These are phyloP conservation scores for Rhodotorula paludigena DNA, from an alignment of 768 basidiomycete species.

Conservation along the genomic window DNA sequence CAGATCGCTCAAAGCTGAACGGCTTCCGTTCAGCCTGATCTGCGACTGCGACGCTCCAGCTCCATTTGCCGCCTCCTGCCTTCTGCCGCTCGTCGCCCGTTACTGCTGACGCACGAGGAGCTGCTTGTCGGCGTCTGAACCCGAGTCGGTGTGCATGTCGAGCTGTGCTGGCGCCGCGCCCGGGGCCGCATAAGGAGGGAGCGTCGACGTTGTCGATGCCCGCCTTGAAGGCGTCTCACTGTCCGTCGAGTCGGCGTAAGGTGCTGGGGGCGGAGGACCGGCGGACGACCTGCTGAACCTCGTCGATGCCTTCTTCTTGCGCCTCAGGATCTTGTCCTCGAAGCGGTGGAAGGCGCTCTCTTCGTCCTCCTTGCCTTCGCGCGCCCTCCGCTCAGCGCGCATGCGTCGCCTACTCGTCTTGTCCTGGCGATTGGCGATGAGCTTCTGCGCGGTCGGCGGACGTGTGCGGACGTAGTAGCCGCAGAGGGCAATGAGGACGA, in stretches of 20 bases:
- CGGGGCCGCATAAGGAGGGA: background rate
- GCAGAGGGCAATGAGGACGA: conserved; percentile 7
- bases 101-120: background rate
- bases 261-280: too few species aligned
- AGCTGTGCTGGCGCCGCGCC: too few species aligned
- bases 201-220: too few species aligned
- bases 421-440: background rate
- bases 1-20: too few species aligned
- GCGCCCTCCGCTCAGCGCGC: background rate
- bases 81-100: background rate
- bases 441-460: background rate
- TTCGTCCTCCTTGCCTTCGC: background rate
- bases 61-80: background rate
- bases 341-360: background rate
- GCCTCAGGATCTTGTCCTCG: background rate
- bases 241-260: too few species aligned
- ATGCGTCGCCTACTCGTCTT: background rate
- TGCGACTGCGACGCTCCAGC: background rate
- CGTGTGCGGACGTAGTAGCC: conserved; percentile 13
- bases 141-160: conserved; percentile 4
- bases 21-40: too few species aligned
- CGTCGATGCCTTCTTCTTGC: background rate
- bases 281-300: too few species aligned
- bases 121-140: background rate
- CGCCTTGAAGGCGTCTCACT: too few species aligned